phyloP scores from a whole-genome alignment of 2,329 filamentous ascomycete species.

The Diaporthe velutina region DNA sequence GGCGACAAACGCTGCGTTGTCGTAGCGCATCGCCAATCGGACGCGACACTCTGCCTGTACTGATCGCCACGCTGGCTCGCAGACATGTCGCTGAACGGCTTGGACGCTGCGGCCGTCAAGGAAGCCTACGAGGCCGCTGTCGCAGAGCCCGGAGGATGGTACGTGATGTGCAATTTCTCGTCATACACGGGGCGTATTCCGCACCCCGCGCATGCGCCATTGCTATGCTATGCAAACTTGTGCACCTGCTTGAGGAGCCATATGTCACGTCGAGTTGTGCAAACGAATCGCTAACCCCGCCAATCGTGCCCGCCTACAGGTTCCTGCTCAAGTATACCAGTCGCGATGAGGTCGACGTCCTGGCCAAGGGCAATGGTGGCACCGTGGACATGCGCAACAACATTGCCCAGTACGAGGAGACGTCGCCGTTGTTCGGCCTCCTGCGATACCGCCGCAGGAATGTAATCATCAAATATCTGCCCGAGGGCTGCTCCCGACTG shows the following conservation, averaged over 20 bases:
- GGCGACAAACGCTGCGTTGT: slow-evolving; percentile 9
- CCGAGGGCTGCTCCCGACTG: slow-evolving; percentile 89
- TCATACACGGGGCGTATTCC: slow-evolving; percentile 20
- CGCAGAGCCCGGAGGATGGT: slow-evolving; percentile 95
- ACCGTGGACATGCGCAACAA: slow-evolving; percentile 85
- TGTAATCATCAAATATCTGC: slow-evolving; percentile 92
- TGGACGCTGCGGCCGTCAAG: slow-evolving; percentile 84
- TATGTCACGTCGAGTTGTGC: slow-evolving; percentile 8
- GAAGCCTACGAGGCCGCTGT: slow-evolving; percentile 86
- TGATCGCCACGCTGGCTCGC: slow-evolving; percentile 29
- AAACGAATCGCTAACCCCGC: slow-evolving; percentile 32
- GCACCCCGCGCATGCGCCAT: slow-evolving; percentile 21
- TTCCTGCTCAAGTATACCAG: slow-evolving; percentile 93
- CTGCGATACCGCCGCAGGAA: slow-evolving; percentile 90
- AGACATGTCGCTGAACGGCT: slow-evolving; percentile 94
- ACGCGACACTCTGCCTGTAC: not conserved
- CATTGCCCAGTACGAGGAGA: slow-evolving; percentile 83
- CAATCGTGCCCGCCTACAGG: slow-evolving; percentile 64
- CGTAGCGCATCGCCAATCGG: not conserved
- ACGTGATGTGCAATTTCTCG: slow-evolving; percentile 54
- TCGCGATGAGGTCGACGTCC: slow-evolving; percentile 87
- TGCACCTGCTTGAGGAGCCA: not conserved
- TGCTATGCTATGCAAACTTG: slow-evolving; percentile 10
- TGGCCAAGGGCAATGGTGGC: slow-evolving; percentile 83
- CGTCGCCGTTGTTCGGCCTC: slow-evolving; percentile 91